phyloP scores from a whole-genome alignment of 352 stramenopile genomes.

The Peronosclerospora sorghi region DNA sequence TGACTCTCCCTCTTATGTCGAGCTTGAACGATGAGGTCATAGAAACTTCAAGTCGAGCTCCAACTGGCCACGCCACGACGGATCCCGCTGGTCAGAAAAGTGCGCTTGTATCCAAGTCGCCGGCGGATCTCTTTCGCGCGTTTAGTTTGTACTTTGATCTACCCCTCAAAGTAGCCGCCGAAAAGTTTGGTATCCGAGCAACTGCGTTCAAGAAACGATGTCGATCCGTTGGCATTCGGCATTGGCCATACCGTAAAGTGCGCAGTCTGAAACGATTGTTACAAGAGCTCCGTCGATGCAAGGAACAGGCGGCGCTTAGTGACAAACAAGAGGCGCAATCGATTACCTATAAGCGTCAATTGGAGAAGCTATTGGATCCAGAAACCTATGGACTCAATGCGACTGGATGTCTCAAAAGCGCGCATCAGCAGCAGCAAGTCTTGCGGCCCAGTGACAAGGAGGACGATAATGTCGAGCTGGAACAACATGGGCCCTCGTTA shows the following conservation, averaged over 20 bases:
- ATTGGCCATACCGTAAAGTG: constrained; percentile 66
- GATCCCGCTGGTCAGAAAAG: constrained; percentile 30
- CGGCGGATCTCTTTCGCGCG: constrained; percentile 54
- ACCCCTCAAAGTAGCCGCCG: constrained; percentile 51
- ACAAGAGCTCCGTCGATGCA: constrained; percentile 42
- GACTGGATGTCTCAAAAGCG: constrained; percentile 31
- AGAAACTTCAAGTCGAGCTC: constrained; percentile 12
- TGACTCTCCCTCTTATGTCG: constrained; percentile 26
- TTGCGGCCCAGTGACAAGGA: constrained; percentile 19
- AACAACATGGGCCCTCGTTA: constrained; percentile 34
- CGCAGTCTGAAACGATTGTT: constrained; percentile 53
- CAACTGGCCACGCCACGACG: constrained; percentile 16
- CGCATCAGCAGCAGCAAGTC: constrained; percentile 17
- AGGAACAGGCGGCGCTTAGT: constrained; percentile 44
- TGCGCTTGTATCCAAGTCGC: constrained; percentile 38
- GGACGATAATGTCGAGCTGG: constrained; percentile 43
- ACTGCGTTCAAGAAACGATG: constrained; percentile 70
- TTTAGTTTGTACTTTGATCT: constrained; percentile 59
- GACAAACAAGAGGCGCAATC: constrained; percentile 56
- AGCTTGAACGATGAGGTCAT: constrained; percentile 27
- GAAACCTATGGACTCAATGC: constrained; percentile 62
- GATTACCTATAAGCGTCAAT: constrained; percentile 48
- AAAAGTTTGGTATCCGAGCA: constrained; percentile 61
- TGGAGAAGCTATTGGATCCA: constrained; percentile 50
- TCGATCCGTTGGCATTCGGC: constrained; percentile 54